Evolutionary conservation across 179 eudicot genomes (phyloP).

Genomic region (Nepenthes alata): DNA sequence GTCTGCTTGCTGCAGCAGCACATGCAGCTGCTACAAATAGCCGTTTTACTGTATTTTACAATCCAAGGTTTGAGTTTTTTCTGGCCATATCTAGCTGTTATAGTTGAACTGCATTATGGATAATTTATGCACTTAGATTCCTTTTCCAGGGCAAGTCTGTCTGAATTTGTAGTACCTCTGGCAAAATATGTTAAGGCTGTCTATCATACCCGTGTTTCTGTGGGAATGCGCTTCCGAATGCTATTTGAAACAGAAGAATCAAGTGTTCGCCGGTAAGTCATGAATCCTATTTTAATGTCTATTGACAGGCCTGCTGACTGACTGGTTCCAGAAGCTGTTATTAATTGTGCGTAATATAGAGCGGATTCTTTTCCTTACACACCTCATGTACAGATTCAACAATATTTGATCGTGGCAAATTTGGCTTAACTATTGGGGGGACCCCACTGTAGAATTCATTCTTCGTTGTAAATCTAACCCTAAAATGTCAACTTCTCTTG

Average conservation of each 20-base stretch:
- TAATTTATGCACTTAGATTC: too few species aligned
- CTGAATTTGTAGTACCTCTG: conserved; percentile 61
- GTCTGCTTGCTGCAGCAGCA: conserved; percentile 77
- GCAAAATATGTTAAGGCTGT: conserved; percentile 63
- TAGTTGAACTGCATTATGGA: not conserved
- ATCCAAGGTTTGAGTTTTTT: conserved; percentile 37
- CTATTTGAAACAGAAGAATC: conserved; percentile 69
- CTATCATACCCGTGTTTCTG: conserved; percentile 55
- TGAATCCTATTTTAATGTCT: not conserved
- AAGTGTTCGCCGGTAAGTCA: conserved; percentile 50
- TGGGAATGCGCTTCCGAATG: conserved; percentile 78
- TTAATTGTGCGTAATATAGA: too few species aligned
- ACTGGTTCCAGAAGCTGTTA: too few species aligned
- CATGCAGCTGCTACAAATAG: conserved; percentile 71
- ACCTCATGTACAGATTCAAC: too few species aligned
- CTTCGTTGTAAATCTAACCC: too few species aligned
- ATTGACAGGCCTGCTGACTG: too few species aligned
- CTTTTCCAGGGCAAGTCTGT: conserved; percentile 54
- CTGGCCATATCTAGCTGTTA: not conserved
- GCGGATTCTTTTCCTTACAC: too few species aligned
- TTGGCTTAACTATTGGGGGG: too few species aligned
- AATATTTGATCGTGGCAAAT: too few species aligned
- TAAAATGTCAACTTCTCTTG: too few species aligned
- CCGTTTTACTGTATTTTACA: conserved; percentile 56
- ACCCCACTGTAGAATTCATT: too few species aligned